Evolutionary conservation across 371 early-diverging fungal genomes (phyloP).

Genomic region (Mortierella polycephala): DNA sequence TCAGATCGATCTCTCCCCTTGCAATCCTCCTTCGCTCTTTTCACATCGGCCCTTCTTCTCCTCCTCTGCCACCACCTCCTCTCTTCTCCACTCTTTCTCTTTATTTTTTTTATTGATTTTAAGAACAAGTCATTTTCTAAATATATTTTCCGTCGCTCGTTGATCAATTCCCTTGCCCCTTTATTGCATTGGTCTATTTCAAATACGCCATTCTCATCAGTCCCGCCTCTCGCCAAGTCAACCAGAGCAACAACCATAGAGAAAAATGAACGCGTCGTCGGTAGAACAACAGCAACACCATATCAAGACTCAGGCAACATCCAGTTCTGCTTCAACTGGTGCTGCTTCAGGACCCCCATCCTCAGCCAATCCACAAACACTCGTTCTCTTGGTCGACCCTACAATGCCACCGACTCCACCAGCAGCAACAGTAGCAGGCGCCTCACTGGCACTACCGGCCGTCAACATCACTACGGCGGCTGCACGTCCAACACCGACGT

Average conservation of each 20-base stretch:
- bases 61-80: conserved; percentile 7
- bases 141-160: too few species aligned
- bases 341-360: conserved; percentile 21
- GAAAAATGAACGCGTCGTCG: conserved; percentile 30
- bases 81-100: conserved; percentile 2
- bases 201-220: too few species aligned
- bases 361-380: conserved; percentile 14
- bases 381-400: conserved; percentile 20
- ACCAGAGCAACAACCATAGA: neutral
- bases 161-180: neutral
- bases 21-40: conserved; percentile 1
- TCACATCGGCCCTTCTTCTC: neutral
- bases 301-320: neutral
- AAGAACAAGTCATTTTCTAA: too few species aligned
- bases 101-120: neutral
- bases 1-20: neutral
- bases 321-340: conserved; percentile 8
- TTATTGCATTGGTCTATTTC: conserved; percentile 1
- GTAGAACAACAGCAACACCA: conserved; percentile 16
- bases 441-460: neutral
- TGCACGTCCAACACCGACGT: conserved; percentile 15
- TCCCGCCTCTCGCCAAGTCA: neutral
- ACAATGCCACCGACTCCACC: conserved; percentile 10
- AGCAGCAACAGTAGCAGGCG: conserved; percentile 8
- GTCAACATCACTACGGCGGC: conserved; percentile 22